Percentiles rank a stretch among this genome's conserved stretches.
Evolutionary conservation across 2,329 filamentous ascomycete genomes (phyloP).

Genomic region (Xylariomycetidae sp.): DNA sequence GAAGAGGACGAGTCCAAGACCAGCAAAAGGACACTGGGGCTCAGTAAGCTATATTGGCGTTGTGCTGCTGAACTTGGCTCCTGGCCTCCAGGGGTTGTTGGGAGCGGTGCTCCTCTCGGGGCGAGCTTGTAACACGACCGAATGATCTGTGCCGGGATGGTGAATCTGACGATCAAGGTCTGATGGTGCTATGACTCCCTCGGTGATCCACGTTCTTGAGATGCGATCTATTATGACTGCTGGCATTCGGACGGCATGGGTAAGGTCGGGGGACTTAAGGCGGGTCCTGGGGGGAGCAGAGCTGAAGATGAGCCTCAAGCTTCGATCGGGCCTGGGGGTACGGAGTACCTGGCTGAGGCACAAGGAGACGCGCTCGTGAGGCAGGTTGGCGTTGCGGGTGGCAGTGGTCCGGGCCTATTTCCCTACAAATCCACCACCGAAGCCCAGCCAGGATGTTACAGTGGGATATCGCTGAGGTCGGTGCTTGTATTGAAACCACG

Average conservation of each 20-base stretch:
- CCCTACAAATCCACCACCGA: conserved; percentile 9
- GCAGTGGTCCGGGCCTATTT: conserved; percentile 7
- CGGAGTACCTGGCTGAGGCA: conserved; percentile 9
- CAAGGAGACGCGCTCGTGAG: conserved; percentile 13
- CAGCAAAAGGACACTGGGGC: conserved; percentile 21
- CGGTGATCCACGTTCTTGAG: conserved; percentile 43
- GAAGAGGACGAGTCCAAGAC: conserved; percentile 22
- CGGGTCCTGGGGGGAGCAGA: conserved; percentile 3
- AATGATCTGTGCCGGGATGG: conserved; percentile 27
- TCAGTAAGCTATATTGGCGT: conserved; percentile 32
- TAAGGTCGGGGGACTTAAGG: conserved; percentile 14
- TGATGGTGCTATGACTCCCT: conserved; percentile 33
- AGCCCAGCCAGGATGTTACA: conserved; percentile 13
- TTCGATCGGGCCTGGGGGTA: conserved; percentile 9
- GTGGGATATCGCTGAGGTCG: conserved; percentile 10
- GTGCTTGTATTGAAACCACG: conserved; percentile 1
- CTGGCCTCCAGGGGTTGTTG: conserved; percentile 21
- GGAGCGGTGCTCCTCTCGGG: conserved; percentile 32
- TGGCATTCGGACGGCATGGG: conserved; percentile 48
- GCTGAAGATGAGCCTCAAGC: conserved; percentile 9
- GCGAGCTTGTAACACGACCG: conserved; percentile 35
- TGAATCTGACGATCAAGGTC: conserved; percentile 35
- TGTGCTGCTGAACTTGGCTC: conserved; percentile 22
- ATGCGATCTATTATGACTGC: conserved; percentile 47
- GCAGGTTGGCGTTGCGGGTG: conserved; percentile 14